Percentiles rank a stretch among this genome's conserved stretches.
These are phyloP conservation scores for Candida adriatica DNA, from an alignment of 805 yeast species.

Conservation along the genomic window DNA sequence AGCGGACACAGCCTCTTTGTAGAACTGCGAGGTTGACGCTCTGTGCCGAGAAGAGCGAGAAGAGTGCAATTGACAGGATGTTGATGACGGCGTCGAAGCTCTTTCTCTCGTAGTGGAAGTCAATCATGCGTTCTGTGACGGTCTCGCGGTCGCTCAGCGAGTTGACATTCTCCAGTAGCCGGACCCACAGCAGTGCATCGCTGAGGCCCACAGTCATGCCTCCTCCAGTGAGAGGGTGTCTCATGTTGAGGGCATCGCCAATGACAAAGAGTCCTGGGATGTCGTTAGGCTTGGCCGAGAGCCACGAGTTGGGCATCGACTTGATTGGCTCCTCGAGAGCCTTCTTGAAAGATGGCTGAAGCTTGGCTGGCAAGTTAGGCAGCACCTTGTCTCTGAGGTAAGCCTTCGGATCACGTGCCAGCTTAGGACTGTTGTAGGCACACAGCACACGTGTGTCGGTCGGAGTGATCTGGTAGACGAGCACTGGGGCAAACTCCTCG, in stretches of 20 bases:
- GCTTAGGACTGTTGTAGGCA: constrained; percentile 66
- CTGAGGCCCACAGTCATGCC: constrained; percentile 97
- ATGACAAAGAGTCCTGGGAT: constrained; percentile 72
- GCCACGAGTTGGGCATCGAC: constrained; percentile 90
- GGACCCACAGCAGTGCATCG: constrained; percentile 68
- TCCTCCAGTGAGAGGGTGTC: constrained; percentile 98
- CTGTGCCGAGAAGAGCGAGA: constrained; percentile 86
- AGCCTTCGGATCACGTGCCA: constrained; percentile 62
- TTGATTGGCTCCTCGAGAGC: constrained; percentile 62
- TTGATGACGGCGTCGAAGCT: constrained; percentile 77
- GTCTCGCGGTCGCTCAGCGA: constrained; percentile 51
- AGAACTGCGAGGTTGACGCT: constrained; percentile 54
- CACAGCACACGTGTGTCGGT: constrained; percentile 83
- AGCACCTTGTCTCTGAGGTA: constrained; percentile 58
- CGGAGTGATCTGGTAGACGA: constrained; percentile 81
- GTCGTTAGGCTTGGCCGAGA: constrained; percentile 68
- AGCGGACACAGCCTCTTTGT: constrained; percentile 84
- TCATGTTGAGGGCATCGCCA: constrained; percentile 95
- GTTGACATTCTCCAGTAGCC: constrained; percentile 46
- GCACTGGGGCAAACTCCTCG: constrained; percentile 69
- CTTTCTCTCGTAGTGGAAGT: constrained; percentile 77
- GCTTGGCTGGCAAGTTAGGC: constrained; percentile 57
- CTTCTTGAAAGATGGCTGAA: constrained; percentile 58
- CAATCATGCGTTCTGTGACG: constrained; percentile 49
- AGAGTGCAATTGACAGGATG: constrained; percentile 84